Conservation (phyloP, 768 basidiomycete species). For the Lentinula raphanica region DNA sequence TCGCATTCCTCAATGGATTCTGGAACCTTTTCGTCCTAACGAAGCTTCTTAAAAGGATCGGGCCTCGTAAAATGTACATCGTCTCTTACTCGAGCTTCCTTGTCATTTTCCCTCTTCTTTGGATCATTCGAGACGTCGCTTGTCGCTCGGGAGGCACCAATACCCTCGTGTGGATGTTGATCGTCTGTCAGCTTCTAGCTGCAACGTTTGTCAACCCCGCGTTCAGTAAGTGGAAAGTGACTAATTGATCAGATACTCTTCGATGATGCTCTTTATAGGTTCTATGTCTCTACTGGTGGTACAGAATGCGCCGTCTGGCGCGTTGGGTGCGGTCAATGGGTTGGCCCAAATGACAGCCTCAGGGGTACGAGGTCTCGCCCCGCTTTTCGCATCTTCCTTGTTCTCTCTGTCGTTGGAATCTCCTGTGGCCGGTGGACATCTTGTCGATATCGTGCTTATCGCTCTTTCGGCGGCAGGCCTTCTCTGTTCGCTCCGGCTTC, state of each 20-base stretch:
- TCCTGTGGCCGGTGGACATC: slow-evolving; percentile 37
- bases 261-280: slow-evolving; percentile 27
- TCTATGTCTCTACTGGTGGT: slow-evolving; percentile 40
- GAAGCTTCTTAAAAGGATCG: slow-evolving; percentile 44
- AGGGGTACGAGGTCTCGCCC: slow-evolving; percentile 45
- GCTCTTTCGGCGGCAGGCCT: background rate
- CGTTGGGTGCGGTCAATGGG: slow-evolving; percentile 51
- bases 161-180: slow-evolving; percentile 22
- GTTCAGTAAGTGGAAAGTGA: slow-evolving; percentile 27
- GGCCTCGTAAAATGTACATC: slow-evolving; percentile 47
- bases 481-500: background rate
- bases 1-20: slow-evolving; percentile 48
- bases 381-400: slow-evolving; percentile 50
- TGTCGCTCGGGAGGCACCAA: slow-evolving; percentile 29
- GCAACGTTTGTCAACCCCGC: slow-evolving; percentile 24
- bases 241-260: too few relatives aligned
- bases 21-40: slow-evolving; percentile 53
- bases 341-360: slow-evolving; percentile 50
- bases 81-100: slow-evolving; percentile 23
- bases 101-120: slow-evolving; percentile 15
- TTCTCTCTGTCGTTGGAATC: slow-evolving; percentile 47
- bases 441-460: slow-evolving; percentile 32
- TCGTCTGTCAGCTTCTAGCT: slow-evolving; percentile 28
- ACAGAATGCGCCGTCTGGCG: slow-evolving; percentile 35
- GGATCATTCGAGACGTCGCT: slow-evolving; percentile 17